These are phyloP conservation scores for Xerocomus minutiporus DNA, from an alignment of 1,284 basidiomycete genomes.

Conservation along the genomic window DNA sequence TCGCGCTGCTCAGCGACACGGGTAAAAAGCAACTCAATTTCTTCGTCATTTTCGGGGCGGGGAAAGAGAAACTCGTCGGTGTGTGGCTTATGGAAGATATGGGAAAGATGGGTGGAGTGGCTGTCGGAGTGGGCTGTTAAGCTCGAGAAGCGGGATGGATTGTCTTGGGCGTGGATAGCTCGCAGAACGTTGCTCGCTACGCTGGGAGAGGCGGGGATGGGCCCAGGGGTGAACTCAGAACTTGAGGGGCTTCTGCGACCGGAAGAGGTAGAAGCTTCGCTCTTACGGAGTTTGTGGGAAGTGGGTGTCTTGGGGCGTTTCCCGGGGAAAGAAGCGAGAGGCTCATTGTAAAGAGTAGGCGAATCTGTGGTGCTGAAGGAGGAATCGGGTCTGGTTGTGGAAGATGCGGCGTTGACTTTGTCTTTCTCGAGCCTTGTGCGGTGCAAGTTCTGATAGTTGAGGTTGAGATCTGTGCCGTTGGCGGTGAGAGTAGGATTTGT, in stretches of 20 bases:
- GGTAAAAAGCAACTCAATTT: conserved; percentile 76
- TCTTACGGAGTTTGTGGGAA: conserved; percentile 45
- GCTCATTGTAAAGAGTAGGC: conserved; percentile 53
- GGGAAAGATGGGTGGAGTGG: conserved; percentile 52
- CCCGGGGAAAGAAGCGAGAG: conserved; percentile 34
- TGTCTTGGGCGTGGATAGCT: conserved; percentile 52
- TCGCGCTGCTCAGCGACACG: conserved; percentile 67
- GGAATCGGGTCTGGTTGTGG: conserved; percentile 41
- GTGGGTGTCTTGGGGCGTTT: conserved; percentile 37
- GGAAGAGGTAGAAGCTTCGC: conserved; percentile 48
- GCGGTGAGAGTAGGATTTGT: conserved; percentile 71
- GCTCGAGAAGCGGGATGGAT: conserved; percentile 57
- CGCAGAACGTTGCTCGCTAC: conserved; percentile 39
- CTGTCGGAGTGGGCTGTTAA: conserved; percentile 47
- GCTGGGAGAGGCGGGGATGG: conserved; percentile 35
- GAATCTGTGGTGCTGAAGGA: conserved; percentile 56
- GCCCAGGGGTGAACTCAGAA: conserved; percentile 45
- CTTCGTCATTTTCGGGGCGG: conserved; percentile 66
- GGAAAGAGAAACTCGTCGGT: conserved; percentile 69
- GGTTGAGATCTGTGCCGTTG: conserved; percentile 63
- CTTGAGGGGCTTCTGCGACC: conserved; percentile 41
- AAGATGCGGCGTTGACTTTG: conserved; percentile 37
- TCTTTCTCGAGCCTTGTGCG: conserved; percentile 52
- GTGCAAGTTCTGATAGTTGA: conserved; percentile 49
- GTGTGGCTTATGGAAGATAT: conserved; percentile 49